Conservation (phyloP, 768 basidiomycete species). For the Russula emetica region DNA sequence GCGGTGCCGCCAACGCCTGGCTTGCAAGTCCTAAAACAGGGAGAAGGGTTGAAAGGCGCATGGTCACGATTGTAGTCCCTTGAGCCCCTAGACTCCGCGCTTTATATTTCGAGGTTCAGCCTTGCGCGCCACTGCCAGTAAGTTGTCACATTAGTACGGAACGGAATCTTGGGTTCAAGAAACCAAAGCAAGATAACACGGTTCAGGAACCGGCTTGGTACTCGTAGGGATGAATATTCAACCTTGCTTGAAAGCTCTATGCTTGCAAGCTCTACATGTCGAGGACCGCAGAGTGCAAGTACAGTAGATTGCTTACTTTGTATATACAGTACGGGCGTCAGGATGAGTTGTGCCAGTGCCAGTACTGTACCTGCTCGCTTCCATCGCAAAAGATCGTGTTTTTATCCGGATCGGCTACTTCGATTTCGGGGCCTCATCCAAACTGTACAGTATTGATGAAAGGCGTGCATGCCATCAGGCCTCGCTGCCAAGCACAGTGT, state of each 20-base stretch:
- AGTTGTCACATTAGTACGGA: not conserved
- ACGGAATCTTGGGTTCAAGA: not conserved
- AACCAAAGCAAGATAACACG: not conserved
- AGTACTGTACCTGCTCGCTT: not conserved
- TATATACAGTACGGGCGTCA: not conserved
- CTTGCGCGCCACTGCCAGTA: not conserved
- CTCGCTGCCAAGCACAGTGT: too few relatives aligned
- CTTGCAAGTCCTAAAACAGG: constrained; percentile 7
- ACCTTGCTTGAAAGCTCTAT: too few relatives aligned
- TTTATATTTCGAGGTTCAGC: not conserved
- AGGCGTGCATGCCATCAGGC: too few relatives aligned
- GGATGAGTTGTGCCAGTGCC: too few relatives aligned
- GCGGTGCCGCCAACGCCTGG: constrained; percentile 8
- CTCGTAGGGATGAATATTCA: too few relatives aligned
- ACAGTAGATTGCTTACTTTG: not conserved
- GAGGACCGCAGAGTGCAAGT: too few relatives aligned
- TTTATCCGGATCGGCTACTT: not conserved
- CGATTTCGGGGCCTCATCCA: too few relatives aligned
- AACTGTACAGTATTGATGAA: not conserved
- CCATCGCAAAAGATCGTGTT: not conserved
- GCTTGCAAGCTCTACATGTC: too few relatives aligned
- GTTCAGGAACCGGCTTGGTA: too few relatives aligned
- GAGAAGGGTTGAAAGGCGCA: constrained; percentile 10
- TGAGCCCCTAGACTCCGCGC: too few relatives aligned
- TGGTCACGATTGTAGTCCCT: too few relatives aligned